Percentiles rank a stretch among this genome's conserved stretches.
These are phyloP conservation scores for Massarina eburnea DNA, from an alignment of 2,329 filamentous ascomycete species.

Conservation along the genomic window DNA sequence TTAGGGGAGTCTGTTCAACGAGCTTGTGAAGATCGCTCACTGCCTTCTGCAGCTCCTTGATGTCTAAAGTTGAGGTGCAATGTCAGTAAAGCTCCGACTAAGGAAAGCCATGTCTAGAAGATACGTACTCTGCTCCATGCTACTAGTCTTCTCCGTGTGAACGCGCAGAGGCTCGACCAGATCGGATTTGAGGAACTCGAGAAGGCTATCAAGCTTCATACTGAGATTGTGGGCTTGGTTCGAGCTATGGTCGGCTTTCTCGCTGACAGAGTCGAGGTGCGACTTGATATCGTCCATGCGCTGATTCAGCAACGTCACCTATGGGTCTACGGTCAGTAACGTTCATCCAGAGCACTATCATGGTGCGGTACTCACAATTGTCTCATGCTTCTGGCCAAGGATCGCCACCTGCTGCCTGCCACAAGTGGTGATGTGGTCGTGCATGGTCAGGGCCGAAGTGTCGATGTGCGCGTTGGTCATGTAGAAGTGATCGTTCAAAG, in stretches of 20 bases:
- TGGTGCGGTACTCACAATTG: constrained; percentile 14
- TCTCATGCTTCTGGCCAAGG: constrained; percentile 19
- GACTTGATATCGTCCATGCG: constrained; percentile 28
- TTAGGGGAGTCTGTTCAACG: too few relatives aligned
- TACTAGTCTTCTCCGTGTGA: constrained; percentile 27
- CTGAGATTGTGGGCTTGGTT: constrained; percentile 23
- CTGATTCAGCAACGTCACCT: constrained; percentile 20
- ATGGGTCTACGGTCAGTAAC: too few relatives aligned
- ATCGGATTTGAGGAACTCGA: constrained; percentile 27
- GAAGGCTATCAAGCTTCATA: constrained; percentile 28
- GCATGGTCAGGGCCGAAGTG: constrained; percentile 29
- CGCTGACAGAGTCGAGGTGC: constrained; percentile 24
- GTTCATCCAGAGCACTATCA: too few relatives aligned
- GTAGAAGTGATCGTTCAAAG: constrained; percentile 35
- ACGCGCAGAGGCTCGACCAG: constrained; percentile 23
- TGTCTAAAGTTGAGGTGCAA: too few relatives aligned
- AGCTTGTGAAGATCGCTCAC: constrained; percentile 28
- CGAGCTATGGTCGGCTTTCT: constrained; percentile 20
- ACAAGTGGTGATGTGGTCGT: constrained; percentile 22
- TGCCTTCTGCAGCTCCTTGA: constrained; percentile 30
- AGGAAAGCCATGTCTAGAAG: too few relatives aligned
- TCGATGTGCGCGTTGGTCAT: constrained; percentile 42
- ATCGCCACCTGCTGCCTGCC: constrained; percentile 14
- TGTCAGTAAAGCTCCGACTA: too few relatives aligned
- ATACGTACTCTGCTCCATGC: constrained; percentile 22